A percentile compares a stretch with the other conserved stretches of the same genome.
Conservation (phyloP, 139 green algal species). For the Picochlorum costavermella region DNA sequence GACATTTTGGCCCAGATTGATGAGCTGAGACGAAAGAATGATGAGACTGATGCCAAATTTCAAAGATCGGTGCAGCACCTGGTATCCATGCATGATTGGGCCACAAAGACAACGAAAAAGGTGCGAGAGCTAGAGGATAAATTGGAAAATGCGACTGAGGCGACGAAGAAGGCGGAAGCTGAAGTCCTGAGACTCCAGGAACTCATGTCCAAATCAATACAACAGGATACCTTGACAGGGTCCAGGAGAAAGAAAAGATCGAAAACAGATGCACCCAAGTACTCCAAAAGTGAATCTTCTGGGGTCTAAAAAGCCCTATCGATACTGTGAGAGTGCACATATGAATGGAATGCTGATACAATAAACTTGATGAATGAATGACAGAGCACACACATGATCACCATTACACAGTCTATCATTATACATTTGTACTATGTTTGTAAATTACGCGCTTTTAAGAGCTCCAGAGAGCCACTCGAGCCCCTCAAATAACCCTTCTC, state of each 20-base stretch:
- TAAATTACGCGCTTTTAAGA: slow-evolving; percentile 33
- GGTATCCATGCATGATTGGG: slow-evolving; percentile 27
- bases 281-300: no score
- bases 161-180: slow-evolving; percentile 1
- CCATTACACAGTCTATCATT: slow-evolving; percentile 5
- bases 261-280: no score
- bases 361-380: neutral
- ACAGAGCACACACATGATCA: neutral
- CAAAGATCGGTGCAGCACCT: slow-evolving; percentile 14
- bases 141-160: neutral
- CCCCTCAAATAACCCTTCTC: slow-evolving; percentile 92
- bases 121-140: slow-evolving; percentile 15
- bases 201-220: no score
- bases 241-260: no score
- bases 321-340: neutral
- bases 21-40: slow-evolving; percentile 4
- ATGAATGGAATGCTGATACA: slow-evolving; percentile 1
- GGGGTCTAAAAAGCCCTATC: no score
- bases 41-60: slow-evolving; percentile 10
- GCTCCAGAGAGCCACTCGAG: slow-evolving; percentile 83
- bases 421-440: neutral
- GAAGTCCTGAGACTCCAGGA: slow-evolving; percentile 7
- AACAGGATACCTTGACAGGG: no score
- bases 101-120: slow-evolving; percentile 7
- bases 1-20: neutral